Evolutionary conservation across 1,139 yeast genomes (phyloP), one percentile per base, ranked within the genome.

Genomic region (Candida glucosophila): DNA sequence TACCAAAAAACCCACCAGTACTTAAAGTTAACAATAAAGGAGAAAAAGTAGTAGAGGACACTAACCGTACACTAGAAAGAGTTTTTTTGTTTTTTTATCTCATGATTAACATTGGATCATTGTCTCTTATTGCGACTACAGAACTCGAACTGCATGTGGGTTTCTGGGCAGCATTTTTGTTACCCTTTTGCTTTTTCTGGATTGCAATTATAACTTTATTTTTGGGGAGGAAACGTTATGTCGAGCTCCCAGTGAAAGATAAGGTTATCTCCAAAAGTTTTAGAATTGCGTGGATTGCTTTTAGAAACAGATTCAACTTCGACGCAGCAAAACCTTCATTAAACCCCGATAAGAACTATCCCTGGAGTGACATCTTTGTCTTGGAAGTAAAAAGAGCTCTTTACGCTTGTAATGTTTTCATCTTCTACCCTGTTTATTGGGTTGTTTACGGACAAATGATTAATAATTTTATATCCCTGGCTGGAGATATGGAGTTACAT

Each of bases 141-240:
- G 52, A 54, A 40, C 44, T 60, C 40, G 67, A 60, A 41, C 29
- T 32, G 6, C 49, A 48, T 26, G 51, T 54, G 27, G 65, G 56
- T 6, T 60, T 60, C 46, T 59, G 66, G 66, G 63, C 67, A 26
- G 65, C 66, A 22, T 60, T 45, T 48, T 46, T 62, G 41, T 58
- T 78, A 34, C 85, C 86, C 12, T 72, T 77, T 49, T 67, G 75
- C 42, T 77, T 78, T 66, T 73, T 71, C 49, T 70, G 72, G 44
- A 45, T 78, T 32, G 85, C 77, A 14, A 59, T 77, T 25, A 41
- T 54, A 22, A 73, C 76, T 10, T 61, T 78, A 34, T 33, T 71
- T 22, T 15, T 71, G 12, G 86, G 86, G 31, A 67, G 58, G 43
- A 69, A 73, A 38, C 46, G 49, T 29, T 77, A 77, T 47, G 63